Base-by-base conservation (phyloP, 805 yeast species). In the Yarrowia sp. region DNA sequence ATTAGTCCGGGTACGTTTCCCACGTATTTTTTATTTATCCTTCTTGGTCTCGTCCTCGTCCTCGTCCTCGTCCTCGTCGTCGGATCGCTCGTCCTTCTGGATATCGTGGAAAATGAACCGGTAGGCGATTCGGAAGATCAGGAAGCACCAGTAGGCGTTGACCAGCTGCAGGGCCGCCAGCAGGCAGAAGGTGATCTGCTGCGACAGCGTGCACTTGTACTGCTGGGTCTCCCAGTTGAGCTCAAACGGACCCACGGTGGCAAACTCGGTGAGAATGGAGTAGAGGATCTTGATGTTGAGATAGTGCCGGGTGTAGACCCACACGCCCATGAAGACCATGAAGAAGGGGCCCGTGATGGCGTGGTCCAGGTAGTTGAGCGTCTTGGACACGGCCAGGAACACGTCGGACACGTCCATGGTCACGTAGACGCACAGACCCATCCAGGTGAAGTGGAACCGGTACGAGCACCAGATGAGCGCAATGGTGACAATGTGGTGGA, bases 321-420 rank as follows among this genome's bases (percentile, higher is more conserved):
- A 94, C 27, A 81, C 81, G 4, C 68, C 69, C 49, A 87, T 81
- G 68, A 94, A 96, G 1, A 83, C n/a, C 9, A 81, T 68, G 67
- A 90, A 90, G 69, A 88, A 82, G 12, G 88, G 86, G 0, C 81
- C 84, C 2, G 86, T 82, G 5, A 83, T 63, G 4, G 79, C 68
- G 3, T 91, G 84, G 68, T 91, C 88, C 63, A 96, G 73, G 72
- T 94, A 94, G 75, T 90, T 93, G 64, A 90, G 75, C n/a, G 90
- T 84, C 74, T 94, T 94, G 27, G 97, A 89, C 4, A 79, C 68
- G 6, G 97, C 87, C 66, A 94, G 78, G 75, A 91, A 88, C 74
- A 90, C 85, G 77, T 94, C 99, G 16, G 96, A 88, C 36, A 91
- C 81, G 74, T 94, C 99, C 99, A 94, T 94, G 22, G 98, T 90